These are phyloP conservation scores for Medicago ruthenica DNA, from an alignment of 306 rosid genomes.

Conservation along the genomic window DNA sequence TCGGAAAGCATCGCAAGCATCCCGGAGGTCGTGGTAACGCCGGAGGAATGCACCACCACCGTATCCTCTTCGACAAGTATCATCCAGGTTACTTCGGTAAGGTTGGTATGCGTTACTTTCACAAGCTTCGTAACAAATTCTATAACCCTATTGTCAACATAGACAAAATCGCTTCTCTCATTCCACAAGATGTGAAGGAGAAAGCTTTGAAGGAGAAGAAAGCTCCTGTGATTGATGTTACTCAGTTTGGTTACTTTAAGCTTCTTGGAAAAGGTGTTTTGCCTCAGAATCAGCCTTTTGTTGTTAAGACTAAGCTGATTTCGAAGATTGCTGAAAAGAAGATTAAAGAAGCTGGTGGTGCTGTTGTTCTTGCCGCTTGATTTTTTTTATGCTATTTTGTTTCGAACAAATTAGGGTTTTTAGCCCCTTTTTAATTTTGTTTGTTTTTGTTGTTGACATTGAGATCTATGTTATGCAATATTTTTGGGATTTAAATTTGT, in stretches of 20 bases:
- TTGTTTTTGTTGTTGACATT: neutral
- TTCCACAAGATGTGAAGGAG: slow-evolving; percentile 12
- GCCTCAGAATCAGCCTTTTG: slow-evolving; percentile 16
- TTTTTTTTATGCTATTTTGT: neutral
- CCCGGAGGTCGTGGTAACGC: slow-evolving; percentile 17
- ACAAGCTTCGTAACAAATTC: slow-evolving; percentile 10
- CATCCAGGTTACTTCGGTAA: slow-evolving; percentile 17
- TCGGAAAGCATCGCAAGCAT: slow-evolving; percentile 16
- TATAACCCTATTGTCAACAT: neutral
- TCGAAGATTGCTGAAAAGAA: slow-evolving; percentile 9
- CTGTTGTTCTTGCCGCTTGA: slow-evolving; percentile 10
- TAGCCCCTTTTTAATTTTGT: neutral
- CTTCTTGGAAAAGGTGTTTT: slow-evolving; percentile 16
- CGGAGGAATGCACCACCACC: slow-evolving; percentile 10
- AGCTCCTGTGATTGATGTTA: slow-evolving; percentile 7
- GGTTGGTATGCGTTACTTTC: slow-evolving; percentile 18
- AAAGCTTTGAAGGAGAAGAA: neutral
- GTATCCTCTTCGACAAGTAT: slow-evolving; percentile 18
- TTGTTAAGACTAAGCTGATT: neutral
- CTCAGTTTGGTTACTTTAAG: neutral
- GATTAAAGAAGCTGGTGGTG: slow-evolving; percentile 20
- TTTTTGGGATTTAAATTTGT: neutral
- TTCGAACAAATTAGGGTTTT: neutral
- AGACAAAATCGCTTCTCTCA: neutral
- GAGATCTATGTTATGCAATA: neutral